Base-by-base conservation (phyloP, 2,329 filamentous ascomycete species). In the Fusarium avenaceum region DNA sequence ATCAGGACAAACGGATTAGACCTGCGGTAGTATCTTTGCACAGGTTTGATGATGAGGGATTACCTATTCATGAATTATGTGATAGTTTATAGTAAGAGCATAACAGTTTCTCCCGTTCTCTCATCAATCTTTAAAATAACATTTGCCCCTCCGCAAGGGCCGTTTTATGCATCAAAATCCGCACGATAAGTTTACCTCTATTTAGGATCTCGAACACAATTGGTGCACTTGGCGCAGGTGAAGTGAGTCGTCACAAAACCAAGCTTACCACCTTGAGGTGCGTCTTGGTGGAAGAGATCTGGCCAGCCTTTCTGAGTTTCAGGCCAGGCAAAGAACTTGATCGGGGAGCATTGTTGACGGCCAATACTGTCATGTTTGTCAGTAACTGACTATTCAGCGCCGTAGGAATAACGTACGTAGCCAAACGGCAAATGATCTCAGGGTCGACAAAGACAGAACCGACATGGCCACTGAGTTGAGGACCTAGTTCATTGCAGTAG, bases 381-480 rank as follows among this genome's bases (percentile, higher is more conserved):
- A 72, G 24, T 26, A 13, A 8, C 8, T 51, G 20, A n/a, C 19
- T 7, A 50, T 24, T 24, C 24, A 24, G 17, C 28, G 28, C 10
- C 28, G 11, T 5, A n/a, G 20, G 7, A 15, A 11, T 6, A 19
- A 62, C 60, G 38, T 63, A 74, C 72, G 45, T 65, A 32, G 72
- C 63, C 20, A 74, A 48, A 15, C 72, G 68, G 49, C 72, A 74
- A 32, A 74, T 71, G 6, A 69, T 57, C 6, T 69, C 72, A 10
- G 65, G 59, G 32, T 74, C 72, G 22, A 72, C 44, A 46, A 72
- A 74, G 4, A 74, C 65, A 26, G 72, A 74, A 3, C 72, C 72
- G 4, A 74, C 57, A 45, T 74, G 72, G 4, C 67, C 55, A 40
- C 62, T 55, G 7, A 74, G 57, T 22, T 70, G 56, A 6, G 61